Percentiles rank a stretch among this genome's conserved stretches.
Conservation (phyloP, 352 stramenopile species). For the Pythium grandisporangium region DNA sequence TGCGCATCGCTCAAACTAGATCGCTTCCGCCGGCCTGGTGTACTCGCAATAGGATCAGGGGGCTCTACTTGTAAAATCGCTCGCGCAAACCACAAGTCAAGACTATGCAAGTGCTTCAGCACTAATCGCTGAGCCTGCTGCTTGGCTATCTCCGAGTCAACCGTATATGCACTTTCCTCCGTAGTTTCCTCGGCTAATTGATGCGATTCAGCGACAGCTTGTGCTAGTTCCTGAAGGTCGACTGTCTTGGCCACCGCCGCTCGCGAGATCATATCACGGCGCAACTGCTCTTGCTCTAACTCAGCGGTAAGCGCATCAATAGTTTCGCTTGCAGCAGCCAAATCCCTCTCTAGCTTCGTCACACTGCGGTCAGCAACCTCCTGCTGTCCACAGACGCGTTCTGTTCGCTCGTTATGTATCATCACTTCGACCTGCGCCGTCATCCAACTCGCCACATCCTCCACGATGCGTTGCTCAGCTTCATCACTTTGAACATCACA, state of each 20-base stretch:
- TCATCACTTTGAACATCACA: no score
- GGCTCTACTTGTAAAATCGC: constrained; percentile 20
- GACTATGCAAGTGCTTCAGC: constrained; percentile 29
- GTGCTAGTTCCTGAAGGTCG: constrained; percentile 3
- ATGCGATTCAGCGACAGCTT: background rate
- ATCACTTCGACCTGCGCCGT: background rate
- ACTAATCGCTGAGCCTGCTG: constrained; percentile 11
- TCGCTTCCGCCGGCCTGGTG: constrained; percentile 5
- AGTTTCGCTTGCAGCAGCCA: background rate
- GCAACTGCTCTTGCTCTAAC: background rate
- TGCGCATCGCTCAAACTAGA: constrained; percentile 7
- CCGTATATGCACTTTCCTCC: background rate
- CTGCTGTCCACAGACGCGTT: background rate
- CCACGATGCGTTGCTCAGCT: background rate
- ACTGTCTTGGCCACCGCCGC: constrained; percentile 2
- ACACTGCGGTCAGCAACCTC: no score
- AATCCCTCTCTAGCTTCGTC: background rate
- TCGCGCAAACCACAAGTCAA: constrained; percentile 42
- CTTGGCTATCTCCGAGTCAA: constrained; percentile 2
- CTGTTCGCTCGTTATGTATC: background rate
- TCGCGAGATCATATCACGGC: background rate
- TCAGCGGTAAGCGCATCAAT: background rate
- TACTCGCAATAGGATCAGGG: constrained; percentile 5
- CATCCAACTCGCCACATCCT: background rate
- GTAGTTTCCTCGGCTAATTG: background rate